Conservation (phyloP, 495 filamentous ascomycete genomes). For the Monascus purpureus region DNA sequence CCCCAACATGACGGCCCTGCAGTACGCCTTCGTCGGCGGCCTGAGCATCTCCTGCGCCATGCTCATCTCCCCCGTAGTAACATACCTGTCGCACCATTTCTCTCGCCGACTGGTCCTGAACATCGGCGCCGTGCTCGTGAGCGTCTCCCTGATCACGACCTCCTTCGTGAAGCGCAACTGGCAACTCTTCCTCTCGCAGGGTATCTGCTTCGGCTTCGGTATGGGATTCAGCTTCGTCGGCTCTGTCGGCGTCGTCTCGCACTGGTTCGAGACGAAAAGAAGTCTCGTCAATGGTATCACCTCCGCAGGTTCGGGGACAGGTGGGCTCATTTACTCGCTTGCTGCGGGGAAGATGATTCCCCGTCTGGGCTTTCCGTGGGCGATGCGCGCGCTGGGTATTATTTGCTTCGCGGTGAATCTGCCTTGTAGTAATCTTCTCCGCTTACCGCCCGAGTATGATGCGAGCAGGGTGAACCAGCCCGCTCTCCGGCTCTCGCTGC, state of each 20-base stretch:
- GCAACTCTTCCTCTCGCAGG: constrained; percentile 66
- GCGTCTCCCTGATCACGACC: constrained; percentile 45
- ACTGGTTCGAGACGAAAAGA: constrained; percentile 63
- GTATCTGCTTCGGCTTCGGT: constrained; percentile 59
- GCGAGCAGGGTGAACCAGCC: constrained; percentile 46
- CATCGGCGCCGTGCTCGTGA: constrained; percentile 46
- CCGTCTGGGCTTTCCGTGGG: constrained; percentile 49
- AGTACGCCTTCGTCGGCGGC: constrained; percentile 63
- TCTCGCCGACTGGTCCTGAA: constrained; percentile 45
- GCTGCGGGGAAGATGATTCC: constrained; percentile 41
- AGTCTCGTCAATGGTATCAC: constrained; percentile 63
- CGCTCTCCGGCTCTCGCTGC: constrained; percentile 47
- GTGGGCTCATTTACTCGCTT: constrained; percentile 49
- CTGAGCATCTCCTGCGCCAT: constrained; percentile 52
- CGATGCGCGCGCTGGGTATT: constrained; percentile 60
- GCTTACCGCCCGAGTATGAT: constrained; percentile 57
- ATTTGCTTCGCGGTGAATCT: constrained; percentile 50
- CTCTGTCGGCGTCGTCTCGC: constrained; percentile 54
- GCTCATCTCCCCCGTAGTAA: constrained; percentile 51
- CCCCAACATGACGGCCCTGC: constrained; percentile 40
- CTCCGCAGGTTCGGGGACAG: constrained; percentile 59
- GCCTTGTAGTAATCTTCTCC: constrained; percentile 44
- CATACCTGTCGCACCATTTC: constrained; percentile 36
- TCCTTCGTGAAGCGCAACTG: constrained; percentile 56
- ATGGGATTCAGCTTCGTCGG: constrained; percentile 67